Evolutionary conservation across 176 grass and related monocot genomes (phyloP).

Genomic region (Tillandsia leiboldiana): DNA sequence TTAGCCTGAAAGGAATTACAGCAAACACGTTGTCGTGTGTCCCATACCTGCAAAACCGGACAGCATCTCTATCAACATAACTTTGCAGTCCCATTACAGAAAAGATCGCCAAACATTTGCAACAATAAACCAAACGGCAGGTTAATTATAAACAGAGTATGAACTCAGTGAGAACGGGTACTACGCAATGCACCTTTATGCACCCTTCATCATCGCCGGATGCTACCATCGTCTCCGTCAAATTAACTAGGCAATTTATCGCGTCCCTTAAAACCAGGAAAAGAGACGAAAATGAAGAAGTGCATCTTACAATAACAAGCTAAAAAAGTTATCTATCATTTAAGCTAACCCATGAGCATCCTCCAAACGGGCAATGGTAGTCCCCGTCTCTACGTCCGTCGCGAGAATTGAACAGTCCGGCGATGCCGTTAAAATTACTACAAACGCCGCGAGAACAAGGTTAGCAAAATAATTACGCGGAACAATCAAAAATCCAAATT

Average conservation of each 20-base stretch:
- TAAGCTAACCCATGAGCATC: slow-evolving; percentile 58
- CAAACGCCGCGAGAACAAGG: background rate
- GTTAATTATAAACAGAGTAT: background rate
- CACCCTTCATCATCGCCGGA: slow-evolving; percentile 88
- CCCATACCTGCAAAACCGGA: slow-evolving; percentile 59
- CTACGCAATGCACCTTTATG: slow-evolving; percentile 56
- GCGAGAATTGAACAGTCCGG: slow-evolving; percentile 68
- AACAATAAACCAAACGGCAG: background rate
- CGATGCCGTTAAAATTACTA: slow-evolving; percentile 71
- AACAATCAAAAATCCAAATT: background rate
- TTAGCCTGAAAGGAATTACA: slow-evolving; percentile 78
- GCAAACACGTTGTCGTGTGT: slow-evolving; percentile 65
- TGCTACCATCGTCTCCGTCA: slow-evolving; percentile 74
- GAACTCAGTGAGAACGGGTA: slow-evolving; percentile 6
- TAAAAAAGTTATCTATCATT: background rate
- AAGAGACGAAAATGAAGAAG: background rate
- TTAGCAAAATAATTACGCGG: background rate
- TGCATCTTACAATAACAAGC: slow-evolving; percentile 11
- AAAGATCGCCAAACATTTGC: background rate
- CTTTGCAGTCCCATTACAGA: background rate
- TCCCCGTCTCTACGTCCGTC: slow-evolving; percentile 64
- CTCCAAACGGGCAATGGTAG: slow-evolving; percentile 51
- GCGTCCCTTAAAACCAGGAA: slow-evolving; percentile 37
- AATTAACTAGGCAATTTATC: slow-evolving; percentile 72
- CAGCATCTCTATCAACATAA: background rate